Evolutionary conservation across 371 early-diverging fungal genomes (phyloP).

Genomic region (Mortierella sp.): DNA sequence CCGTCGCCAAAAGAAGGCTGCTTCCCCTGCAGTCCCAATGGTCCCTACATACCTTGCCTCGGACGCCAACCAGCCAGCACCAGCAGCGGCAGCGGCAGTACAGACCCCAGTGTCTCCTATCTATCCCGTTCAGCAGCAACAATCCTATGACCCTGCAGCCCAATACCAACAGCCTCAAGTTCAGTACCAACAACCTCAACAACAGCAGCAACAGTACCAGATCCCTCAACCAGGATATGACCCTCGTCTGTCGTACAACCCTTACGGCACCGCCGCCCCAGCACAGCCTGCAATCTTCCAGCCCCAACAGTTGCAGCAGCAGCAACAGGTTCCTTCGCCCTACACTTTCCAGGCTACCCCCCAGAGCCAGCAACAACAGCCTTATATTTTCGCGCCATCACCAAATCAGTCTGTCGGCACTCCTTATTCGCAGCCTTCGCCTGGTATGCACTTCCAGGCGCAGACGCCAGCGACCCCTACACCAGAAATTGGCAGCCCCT

Average conservation of each 20-base stretch:
- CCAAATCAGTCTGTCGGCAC: background rate
- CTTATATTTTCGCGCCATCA: background rate
- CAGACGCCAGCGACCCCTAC: background rate
- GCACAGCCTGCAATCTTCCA: background rate
- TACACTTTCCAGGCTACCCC: background rate
- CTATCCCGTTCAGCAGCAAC: background rate
- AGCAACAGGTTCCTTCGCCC: background rate
- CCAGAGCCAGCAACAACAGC: background rate
- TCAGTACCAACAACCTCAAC: too few relatives aligned
- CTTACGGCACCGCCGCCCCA: background rate
- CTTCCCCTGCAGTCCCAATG: background rate
- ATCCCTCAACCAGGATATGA: background rate
- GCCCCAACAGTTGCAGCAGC: background rate
- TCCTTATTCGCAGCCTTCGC: background rate
- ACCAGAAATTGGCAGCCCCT: background rate
- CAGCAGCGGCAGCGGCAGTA: background rate
- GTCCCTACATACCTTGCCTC: background rate
- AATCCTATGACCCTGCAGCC: background rate
- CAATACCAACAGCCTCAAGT: background rate
- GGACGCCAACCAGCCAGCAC: background rate
- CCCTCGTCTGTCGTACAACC: conserved; percentile 1
- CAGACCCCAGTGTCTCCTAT: background rate
- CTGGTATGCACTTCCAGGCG: background rate
- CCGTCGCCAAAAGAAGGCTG: conserved; percentile 18
- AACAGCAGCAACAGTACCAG: background rate